Percentiles rank a stretch among this genome's conserved stretches.
These are phyloP conservation scores for Entomortierella lignicola DNA, from an alignment of 192 early-diverging fungal species.

Conservation along the genomic window DNA sequence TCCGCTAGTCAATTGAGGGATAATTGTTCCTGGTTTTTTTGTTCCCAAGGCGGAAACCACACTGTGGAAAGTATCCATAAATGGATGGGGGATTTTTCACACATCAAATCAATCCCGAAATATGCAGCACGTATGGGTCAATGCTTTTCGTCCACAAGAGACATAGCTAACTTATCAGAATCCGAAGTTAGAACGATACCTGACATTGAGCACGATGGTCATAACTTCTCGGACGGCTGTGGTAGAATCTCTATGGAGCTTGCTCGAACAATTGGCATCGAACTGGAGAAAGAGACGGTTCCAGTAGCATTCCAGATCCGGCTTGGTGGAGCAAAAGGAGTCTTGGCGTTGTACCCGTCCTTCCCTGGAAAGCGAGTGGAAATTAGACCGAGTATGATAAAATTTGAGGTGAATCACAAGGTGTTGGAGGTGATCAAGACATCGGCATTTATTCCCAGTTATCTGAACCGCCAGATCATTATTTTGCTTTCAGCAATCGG, in stretches of 20 bases:
- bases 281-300: conserved; percentile 42
- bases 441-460: conserved; percentile 61
- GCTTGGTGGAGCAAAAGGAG: conserved; percentile 74
- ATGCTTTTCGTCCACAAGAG: conserved; percentile 76
- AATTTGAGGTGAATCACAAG: conserved; percentile 64
- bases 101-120: conserved; percentile 73
- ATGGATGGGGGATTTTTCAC: conserved; percentile 80
- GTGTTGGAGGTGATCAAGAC: conserved; percentile 70
- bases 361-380: conserved; percentile 52
- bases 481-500: conserved; percentile 67
- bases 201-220: conserved; percentile 70
- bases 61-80: conserved; percentile 63
- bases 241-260: conserved; percentile 69
- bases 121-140: conserved; percentile 79
- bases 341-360: conserved; percentile 55
- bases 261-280: conserved; percentile 53
- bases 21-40: conserved; percentile 81
- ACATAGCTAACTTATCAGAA: conserved; percentile 53
- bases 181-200: conserved; percentile 58
- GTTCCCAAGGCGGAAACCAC: conserved; percentile 44
- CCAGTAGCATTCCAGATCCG: conserved; percentile 82
- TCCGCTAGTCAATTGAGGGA: conserved; percentile 72
- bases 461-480: conserved; percentile 76
- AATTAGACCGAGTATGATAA: conserved; percentile 67
- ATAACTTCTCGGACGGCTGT: conserved; percentile 80